A percentile compares a stretch with the other conserved stretches of the same genome.
These are phyloP conservation scores for Thinopyrum elongatum DNA, from an alignment of 176 grass and related monocot genomes.

Conservation along the genomic window DNA sequence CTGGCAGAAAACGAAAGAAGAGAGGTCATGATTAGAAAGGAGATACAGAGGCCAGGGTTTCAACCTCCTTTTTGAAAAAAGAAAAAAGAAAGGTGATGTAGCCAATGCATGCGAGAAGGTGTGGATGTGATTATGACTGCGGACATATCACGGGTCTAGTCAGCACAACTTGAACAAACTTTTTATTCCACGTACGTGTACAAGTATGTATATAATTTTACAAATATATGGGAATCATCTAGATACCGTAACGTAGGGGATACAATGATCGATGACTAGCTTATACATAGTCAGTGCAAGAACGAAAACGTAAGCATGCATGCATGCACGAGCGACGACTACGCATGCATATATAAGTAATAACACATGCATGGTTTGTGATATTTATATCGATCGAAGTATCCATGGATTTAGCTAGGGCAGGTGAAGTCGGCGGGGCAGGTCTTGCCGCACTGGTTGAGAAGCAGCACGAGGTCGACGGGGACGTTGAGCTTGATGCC, in stretches of 20 bases:
- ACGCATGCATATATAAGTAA: too few species aligned
- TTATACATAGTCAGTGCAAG: background rate
- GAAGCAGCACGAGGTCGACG: conserved; percentile 48
- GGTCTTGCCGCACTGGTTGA: conserved; percentile 67
- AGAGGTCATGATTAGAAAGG: too few species aligned
- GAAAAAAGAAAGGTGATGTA: background rate
- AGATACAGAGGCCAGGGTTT: too few species aligned
- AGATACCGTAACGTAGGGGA: background rate
- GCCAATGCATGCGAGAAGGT: background rate
- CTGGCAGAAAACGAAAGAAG: too few species aligned
- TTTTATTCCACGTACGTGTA: conserved; percentile 10
- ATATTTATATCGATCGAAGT: background rate
- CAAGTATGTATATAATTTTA: background rate
- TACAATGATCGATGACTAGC: background rate
- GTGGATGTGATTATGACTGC: background rate
- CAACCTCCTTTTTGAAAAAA: too few species aligned
- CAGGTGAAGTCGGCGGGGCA: conserved; percentile 58
- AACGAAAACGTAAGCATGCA: background rate
- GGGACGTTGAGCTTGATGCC: conserved; percentile 55
- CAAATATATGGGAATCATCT: background rate
- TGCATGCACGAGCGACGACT: background rate
- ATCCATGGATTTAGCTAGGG: background rate
- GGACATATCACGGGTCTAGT: background rate
- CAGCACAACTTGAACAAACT: background rate
- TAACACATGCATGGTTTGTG: background rate